A percentile compares a stretch with the other conserved stretches of the same genome.
Evolutionary conservation across 805 yeast species (phyloP).

Genomic region (Candida michaelii): DNA sequence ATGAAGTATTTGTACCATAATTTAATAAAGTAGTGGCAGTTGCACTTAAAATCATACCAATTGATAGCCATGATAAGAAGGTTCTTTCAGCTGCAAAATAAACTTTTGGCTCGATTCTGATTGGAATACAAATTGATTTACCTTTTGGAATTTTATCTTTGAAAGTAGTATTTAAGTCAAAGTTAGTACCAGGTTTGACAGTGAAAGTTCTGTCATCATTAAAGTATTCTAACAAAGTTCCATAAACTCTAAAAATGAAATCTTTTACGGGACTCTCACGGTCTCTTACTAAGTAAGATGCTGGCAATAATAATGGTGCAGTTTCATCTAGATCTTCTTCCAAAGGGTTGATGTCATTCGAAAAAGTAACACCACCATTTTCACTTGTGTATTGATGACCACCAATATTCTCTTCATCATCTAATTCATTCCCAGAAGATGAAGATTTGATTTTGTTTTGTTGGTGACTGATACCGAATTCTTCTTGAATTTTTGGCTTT

Average conservation of each 20-base stretch:
- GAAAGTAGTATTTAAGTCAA: conserved; percentile 43
- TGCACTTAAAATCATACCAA: conserved; percentile 83
- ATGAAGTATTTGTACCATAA: conserved; percentile 72
- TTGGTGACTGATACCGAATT: conserved; percentile 61
- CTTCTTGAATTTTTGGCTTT: conserved; percentile 68
- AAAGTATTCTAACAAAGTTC: conserved; percentile 39
- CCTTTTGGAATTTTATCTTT: conserved; percentile 80
- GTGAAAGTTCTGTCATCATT: conserved; percentile 47
- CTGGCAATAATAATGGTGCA: conserved; percentile 43
- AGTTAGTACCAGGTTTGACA: conserved; percentile 45
- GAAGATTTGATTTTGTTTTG: conserved; percentile 25
- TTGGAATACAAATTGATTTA: conserved; percentile 86
- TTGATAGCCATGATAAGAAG: conserved; percentile 88
- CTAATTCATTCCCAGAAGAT: conserved; percentile 58
- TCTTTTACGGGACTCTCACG: conserved; percentile 33
- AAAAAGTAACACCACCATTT: conserved; percentile 37
- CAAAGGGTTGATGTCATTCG: conserved; percentile 45
- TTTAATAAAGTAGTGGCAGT: conserved; percentile 84
- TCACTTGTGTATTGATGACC: conserved; percentile 21
- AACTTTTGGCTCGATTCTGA: conserved; percentile 97
- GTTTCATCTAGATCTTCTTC: conserved; percentile 52
- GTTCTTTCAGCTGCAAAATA: conserved; percentile 98
- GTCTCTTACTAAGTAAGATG: conserved; percentile 27
- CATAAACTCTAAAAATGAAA: conserved; percentile 32
- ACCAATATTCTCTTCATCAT: conserved; percentile 58